Percentiles rank a stretch among this genome's conserved stretches.
These are phyloP conservation scores for Apiotrichum gracile DNA, from an alignment of 1,284 basidiomycete species.

Conservation along the genomic window DNA sequence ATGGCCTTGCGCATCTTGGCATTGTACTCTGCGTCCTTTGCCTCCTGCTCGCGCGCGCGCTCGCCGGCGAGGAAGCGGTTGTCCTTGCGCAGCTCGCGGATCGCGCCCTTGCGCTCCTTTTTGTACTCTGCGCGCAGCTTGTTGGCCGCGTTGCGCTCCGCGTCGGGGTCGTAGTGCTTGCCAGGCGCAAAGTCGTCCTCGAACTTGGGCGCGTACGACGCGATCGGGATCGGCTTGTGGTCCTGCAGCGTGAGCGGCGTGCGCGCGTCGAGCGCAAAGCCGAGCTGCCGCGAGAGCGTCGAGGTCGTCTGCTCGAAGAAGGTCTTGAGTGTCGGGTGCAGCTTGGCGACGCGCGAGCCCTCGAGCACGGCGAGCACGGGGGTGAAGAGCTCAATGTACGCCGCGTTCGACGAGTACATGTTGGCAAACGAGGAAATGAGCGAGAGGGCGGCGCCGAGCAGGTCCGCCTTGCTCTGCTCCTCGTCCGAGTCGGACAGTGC, in stretches of 20 bases:
- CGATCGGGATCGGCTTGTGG: conserved; percentile 94
- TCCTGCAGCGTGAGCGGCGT: conserved; percentile 79
- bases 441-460: conserved; percentile 57
- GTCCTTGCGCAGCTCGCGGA: conserved; percentile 93
- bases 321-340: conserved; percentile 56
- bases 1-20: conserved; percentile 76
- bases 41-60: conserved; percentile 72
- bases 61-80: conserved; percentile 85
- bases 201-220: conserved; percentile 90
- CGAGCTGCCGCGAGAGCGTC: conserved; percentile 59
- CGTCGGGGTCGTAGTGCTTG: conserved; percentile 85
- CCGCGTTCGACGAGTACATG: conserved; percentile 68
- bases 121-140: conserved; percentile 88
- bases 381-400: conserved; percentile 75
- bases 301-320: conserved; percentile 48
- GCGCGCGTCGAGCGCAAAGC: conserved; percentile 66
- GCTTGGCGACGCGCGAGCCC: conserved; percentile 52
- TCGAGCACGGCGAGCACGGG: conserved; percentile 62
- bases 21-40: conserved; percentile 73
- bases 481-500: conserved; percentile 33
- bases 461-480: conserved; percentile 52
- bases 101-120: conserved; percentile 94
- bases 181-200: conserved; percentile 65
- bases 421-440: conserved; percentile 64
- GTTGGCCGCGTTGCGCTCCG: conserved; percentile 75